Conservation (phyloP, 139 green algal genomes). For the Closterium sp. region DNA sequence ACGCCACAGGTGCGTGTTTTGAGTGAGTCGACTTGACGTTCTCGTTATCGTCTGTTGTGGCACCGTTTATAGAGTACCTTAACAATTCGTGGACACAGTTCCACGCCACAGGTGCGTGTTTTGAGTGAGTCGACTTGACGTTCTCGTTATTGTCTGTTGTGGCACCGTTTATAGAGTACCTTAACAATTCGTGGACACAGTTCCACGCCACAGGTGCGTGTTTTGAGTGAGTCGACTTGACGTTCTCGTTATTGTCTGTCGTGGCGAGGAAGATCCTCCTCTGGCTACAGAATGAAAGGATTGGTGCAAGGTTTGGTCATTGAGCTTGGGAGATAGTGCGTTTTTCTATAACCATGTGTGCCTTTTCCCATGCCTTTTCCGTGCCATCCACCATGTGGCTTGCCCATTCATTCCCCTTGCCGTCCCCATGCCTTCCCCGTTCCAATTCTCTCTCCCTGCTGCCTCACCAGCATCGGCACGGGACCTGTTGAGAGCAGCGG, state of each 20-base stretch:
- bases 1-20: constrained; percentile 33
- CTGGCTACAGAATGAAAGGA: too few species aligned
- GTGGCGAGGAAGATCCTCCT: too few species aligned
- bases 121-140: too few species aligned
- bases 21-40: too few species aligned
- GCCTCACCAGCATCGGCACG: not conserved
- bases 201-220: constrained; percentile 46
- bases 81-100: constrained; percentile 56
- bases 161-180: constrained; percentile 45
- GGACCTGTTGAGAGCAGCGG: constrained; percentile 13
- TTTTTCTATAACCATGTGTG: too few species aligned
- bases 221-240: too few species aligned
- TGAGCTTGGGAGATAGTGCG: too few species aligned
- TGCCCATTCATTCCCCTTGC: too few species aligned
- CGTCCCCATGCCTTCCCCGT: not conserved
- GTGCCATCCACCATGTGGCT: too few species aligned
- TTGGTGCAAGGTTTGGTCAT: too few species aligned
- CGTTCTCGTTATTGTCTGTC: too few species aligned
- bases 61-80: constrained; percentile 50
- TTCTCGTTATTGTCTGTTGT: not conserved
- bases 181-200: constrained; percentile 56
- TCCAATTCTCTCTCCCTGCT: not conserved
- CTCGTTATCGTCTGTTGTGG: not conserved
- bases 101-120: constrained; percentile 38
- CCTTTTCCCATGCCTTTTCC: too few species aligned